Conservation (phyloP, 139 green algal species). For the Tetradesmus lagerheimii region DNA sequence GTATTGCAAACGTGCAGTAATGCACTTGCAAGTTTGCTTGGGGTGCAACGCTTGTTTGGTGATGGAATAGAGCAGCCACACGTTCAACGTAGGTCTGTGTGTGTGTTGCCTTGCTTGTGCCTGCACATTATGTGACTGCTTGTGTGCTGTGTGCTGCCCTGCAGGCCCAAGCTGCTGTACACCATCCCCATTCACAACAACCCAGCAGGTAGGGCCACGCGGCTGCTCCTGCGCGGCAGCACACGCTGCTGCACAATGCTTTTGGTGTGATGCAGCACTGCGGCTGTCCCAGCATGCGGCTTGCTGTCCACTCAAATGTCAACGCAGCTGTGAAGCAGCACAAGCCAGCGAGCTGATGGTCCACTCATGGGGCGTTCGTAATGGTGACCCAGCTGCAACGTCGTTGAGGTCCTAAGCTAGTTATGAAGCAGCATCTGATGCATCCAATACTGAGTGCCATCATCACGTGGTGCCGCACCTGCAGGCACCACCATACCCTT, state of each 20-base stretch:
- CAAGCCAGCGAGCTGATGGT: no score
- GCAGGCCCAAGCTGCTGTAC: conserved; percentile 61
- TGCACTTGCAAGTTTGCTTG: no score
- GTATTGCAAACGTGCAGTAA: not conserved
- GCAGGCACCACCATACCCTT: conserved; percentile 29
- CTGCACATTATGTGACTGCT: not conserved
- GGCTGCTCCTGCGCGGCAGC: not conserved
- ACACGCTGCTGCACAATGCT: not conserved
- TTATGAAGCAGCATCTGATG: not conserved
- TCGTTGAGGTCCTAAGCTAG: no score
- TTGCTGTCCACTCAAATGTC: not conserved
- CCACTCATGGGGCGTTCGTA: no score
- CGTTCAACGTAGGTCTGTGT: not conserved
- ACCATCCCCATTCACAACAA: conserved; percentile 68
- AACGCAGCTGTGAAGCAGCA: not conserved
- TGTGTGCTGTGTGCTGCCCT: not conserved
- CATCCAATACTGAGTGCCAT: not conserved
- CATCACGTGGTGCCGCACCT: not conserved
- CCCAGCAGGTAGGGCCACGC: conserved; percentile 39
- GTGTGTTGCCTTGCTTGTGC: not conserved
- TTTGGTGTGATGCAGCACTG: not conserved
- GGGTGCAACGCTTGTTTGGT: not conserved
- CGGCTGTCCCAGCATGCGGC: not conserved
- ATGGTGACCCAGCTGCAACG: no score
- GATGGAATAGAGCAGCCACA: not conserved